These are phyloP conservation scores for Solanum lycopersicoides DNA, from an alignment of 257 asterid species.

Conservation along the genomic window DNA sequence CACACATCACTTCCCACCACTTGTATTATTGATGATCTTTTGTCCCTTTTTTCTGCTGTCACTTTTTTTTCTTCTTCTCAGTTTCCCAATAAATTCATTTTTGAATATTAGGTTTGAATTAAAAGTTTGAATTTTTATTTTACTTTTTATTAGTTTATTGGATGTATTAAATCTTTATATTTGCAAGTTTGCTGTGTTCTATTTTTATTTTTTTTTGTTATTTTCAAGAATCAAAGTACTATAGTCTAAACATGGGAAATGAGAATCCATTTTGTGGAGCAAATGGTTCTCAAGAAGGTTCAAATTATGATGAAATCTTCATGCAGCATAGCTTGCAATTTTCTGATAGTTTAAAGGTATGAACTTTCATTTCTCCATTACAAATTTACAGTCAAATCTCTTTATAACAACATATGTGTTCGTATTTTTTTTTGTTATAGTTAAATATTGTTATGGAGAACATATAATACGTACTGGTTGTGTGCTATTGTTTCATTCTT, in stretches of 20 bases:
- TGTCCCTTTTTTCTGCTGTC: not conserved
- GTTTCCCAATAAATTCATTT: not conserved
- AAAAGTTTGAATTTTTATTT: not conserved
- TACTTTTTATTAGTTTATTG: not conserved
- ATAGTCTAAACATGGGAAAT: constrained; percentile 10
- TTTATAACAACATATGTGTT: not conserved
- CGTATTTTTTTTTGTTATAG: not conserved
- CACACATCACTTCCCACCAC: constrained; percentile 4
- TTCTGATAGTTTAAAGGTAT: constrained; percentile 62
- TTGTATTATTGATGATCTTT: constrained; percentile 12
- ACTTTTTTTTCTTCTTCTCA: not conserved
- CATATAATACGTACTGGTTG: not conserved
- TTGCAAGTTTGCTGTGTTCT: not conserved
- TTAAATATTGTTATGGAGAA: not conserved
- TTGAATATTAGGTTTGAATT: not conserved
- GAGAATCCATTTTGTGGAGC: not conserved
- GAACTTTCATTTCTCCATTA: not conserved
- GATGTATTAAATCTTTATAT: not conserved
- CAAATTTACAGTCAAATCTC: not conserved
- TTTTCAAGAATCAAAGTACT: not conserved
- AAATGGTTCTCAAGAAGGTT: constrained; percentile 16
- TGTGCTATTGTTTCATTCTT: not conserved
- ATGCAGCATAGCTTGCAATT: constrained; percentile 53
- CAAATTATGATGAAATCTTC: constrained; percentile 60
- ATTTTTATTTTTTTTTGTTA: not conserved